A percentile compares a stretch with the other conserved stretches of the same genome.
Evolutionary conservation across 257 asterid genomes (phyloP).

Genomic region (Solanum rostratum): DNA sequence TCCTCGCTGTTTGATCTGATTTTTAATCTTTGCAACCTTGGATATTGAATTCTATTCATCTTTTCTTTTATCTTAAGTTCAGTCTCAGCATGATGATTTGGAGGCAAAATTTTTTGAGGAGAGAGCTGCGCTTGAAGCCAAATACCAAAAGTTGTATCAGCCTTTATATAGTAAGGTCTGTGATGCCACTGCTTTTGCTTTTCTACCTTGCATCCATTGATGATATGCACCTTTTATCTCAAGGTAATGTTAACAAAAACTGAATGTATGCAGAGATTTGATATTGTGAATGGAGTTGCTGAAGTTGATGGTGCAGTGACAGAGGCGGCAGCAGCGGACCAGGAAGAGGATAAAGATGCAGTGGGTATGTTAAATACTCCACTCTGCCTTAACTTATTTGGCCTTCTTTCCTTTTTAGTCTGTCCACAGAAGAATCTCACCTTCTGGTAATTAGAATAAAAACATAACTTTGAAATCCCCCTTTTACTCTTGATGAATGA

Average conservation of each 20-base stretch:
- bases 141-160: slow-evolving; percentile 56
- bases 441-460: background rate
- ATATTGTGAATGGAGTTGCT: slow-evolving; percentile 20
- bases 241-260: background rate
- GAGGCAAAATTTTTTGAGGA: slow-evolving; percentile 59
- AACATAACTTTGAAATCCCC: background rate
- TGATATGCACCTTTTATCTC: background rate
- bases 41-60: background rate
- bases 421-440: background rate
- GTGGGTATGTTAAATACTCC: slow-evolving; percentile 12
- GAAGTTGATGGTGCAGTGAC: slow-evolving; percentile 9
- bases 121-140: slow-evolving; percentile 62
- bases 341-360: background rate
- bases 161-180: slow-evolving; percentile 50
- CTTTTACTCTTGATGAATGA: background rate
- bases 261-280: background rate
- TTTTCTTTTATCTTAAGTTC: background rate
- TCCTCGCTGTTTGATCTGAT: background rate
- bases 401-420: background rate
- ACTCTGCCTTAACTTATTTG: background rate
- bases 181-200: background rate
- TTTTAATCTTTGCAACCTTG: background rate
- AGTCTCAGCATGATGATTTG: slow-evolving; percentile 49
- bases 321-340: background rate
- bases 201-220: background rate